Evolutionary conservation across 2,329 filamentous ascomycete genomes (phyloP), one percentile per base, ranked within the genome.

Genomic region (Diaporthe citriasiana): DNA sequence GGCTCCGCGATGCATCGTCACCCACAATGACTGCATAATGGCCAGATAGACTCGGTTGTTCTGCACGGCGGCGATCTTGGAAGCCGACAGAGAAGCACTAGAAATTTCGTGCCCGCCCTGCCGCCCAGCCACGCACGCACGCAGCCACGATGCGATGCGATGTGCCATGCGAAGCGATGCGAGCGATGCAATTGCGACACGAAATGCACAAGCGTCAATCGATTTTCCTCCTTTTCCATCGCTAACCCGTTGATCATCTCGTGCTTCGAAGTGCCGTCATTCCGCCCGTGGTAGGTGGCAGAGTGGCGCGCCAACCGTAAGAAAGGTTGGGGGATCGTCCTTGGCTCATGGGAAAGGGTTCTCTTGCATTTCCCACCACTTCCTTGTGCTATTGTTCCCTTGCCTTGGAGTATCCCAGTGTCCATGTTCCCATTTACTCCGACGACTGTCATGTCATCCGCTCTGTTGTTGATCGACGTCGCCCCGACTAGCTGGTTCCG

Each of bases 1-100:
- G 42, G 45, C 22, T 55, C 35, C 33, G 45, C n/a, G 30, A 40
- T 40, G 63, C 63, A 38, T 38, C 45, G 33, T 35, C 45, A 27
- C 17, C 33, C 45, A 35, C n/a, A 40, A 40, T 68, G 63, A 68
- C 45, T 68, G 63, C 63, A 68, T 68, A 53, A 47, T 53, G 63
- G 63, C 22, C 63, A 55, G 50, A 57, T 73, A 56, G 27, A 35
- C 63, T 68, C 53, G 56, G 38, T 40, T 22, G 57, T 38, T 33
- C 72, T 74, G 69, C 73, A 68, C 19, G 57, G 47, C 45, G 69
- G 65, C 55, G 69, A 72, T 74, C 73, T 72, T 68, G 73, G 73
- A 74, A 74, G 68, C 25, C 38, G 19, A 71, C 38, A 50, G 27
- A 71, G 68, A 74, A 71, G 57, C 72, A 65, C 72, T 71, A 71